phyloP scores from a whole-genome alignment of 164 flowering plant genomes.

The Tinospora cordifolia region DNA sequence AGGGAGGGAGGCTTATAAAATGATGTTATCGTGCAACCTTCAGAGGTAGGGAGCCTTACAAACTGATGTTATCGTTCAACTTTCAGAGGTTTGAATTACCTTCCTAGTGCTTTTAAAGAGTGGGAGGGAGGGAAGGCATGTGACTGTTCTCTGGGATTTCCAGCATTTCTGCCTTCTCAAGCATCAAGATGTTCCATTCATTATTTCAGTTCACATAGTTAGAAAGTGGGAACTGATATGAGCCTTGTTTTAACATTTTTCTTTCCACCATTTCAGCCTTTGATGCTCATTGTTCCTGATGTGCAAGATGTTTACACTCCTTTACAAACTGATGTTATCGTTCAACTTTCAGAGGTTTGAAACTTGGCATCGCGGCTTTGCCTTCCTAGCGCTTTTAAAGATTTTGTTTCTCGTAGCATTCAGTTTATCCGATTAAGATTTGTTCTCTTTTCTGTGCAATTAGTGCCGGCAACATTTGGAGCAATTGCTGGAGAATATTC shows the following conservation, averaged over 20 bases:
- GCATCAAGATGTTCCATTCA: too few species aligned
- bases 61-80: slow-evolving; percentile 84
- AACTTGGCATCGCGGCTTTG: background rate
- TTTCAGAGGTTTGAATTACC: slow-evolving; percentile 63
- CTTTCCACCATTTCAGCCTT: slow-evolving; percentile 49
- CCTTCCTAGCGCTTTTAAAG: slow-evolving; percentile 1
- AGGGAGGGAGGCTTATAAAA: too few species aligned
- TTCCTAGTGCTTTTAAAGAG: slow-evolving; percentile 1
- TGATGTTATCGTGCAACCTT: too few species aligned
- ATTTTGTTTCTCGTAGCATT: background rate
- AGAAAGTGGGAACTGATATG: background rate
- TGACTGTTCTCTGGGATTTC: too few species aligned
- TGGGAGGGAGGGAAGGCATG: too few species aligned
- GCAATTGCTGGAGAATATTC: slow-evolving; percentile 84
- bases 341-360: slow-evolving; percentile 86
- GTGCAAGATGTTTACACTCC: slow-evolving; percentile 98
- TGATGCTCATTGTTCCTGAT: slow-evolving; percentile 98
- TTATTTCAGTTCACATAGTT: background rate
- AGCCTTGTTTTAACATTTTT: background rate
- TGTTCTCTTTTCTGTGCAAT: slow-evolving; percentile 14
- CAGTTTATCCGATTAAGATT: slow-evolving; percentile 1
- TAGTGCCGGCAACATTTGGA: slow-evolving; percentile 91
- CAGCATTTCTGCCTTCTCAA: too few species aligned
- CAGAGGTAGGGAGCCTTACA: too few species aligned
- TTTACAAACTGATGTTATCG: slow-evolving; percentile 82